Conservation (phyloP, 2,329 filamentous ascomycete genomes). For the Hypoxylon sp. region DNA sequence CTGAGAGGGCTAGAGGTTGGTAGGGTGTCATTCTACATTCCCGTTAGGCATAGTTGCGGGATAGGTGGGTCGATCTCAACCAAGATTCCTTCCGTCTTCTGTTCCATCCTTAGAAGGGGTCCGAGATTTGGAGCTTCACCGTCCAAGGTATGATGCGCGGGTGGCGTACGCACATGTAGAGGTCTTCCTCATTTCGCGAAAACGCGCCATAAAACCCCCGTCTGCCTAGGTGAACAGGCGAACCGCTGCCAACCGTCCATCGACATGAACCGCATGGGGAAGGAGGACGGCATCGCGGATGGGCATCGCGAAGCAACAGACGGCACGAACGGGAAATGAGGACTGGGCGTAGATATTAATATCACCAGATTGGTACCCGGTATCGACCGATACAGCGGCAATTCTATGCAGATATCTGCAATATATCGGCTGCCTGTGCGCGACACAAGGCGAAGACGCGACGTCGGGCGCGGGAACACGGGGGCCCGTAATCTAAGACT, state of each 20-base stretch:
- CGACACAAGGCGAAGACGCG: constrained; percentile 12
- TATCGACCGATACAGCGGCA: constrained; percentile 1
- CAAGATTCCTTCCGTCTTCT: not conserved
- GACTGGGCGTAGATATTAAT: constrained; percentile 7
- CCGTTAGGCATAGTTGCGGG: not conserved
- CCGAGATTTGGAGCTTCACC: not conserved
- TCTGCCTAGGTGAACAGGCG: constrained; percentile 4
- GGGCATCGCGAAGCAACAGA: not conserved
- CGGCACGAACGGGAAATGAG: constrained; percentile 3
- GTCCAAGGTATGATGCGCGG: not conserved
- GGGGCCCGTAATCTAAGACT: constrained; percentile 1
- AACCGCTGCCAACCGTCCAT: constrained; percentile 14
- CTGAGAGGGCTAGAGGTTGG: constrained; percentile 7
- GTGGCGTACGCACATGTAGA: not conserved
- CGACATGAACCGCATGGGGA: not conserved
- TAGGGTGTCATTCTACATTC: not conserved
- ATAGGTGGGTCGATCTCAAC: not conserved
- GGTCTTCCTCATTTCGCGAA: constrained; percentile 20
- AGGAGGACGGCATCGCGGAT: not conserved
- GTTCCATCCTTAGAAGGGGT: not conserved
- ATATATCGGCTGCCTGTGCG: constrained; percentile 4
- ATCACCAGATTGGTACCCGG: constrained; percentile 5
- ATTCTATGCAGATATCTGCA: too few relatives aligned
- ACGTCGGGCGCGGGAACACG: constrained; percentile 16
- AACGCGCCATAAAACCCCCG: constrained; percentile 17